Evolutionary conservation across 306 rosid genomes (phyloP), one percentile per base, ranked within the genome.

Genomic region (Rosa multiflora): DNA sequence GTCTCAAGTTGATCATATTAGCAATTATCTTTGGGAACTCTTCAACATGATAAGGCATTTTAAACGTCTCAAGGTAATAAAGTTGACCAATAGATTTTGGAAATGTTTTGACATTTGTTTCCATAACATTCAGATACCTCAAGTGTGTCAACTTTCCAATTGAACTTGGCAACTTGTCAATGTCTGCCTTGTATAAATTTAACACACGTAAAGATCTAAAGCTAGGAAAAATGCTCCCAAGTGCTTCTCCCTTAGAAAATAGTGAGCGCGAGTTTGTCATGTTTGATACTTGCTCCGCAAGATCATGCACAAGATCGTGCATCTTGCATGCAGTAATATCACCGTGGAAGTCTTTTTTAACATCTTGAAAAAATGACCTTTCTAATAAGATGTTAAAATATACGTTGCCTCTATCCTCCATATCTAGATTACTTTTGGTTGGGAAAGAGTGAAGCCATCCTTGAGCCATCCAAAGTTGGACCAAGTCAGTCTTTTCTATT

Each of bases 291-390:
- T 1, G 10, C 23, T 44, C n/a, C 13, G 84, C 84, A 39, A 81
- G 76, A 39, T 59, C 84, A 26, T 76, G 77, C 9, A 81, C 42
- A 35, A 51, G 56, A 76, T 76, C 81, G 7, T 76, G 85, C 85
- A 82, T 82, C 61, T 82, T 71, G 15, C 52, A 76, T 6, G 0
- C 14, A 12, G 35, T 43, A 7, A 13, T 20, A 4, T 23, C 73
- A 32, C 3, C 35, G 3, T 32, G 35, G 35, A 32, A 32, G 35
- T 32, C 23, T 18, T 0, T 51, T 15, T 0, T 4, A 2, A 62
- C 78, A 61, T 71, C 78, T 76, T 82, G 85, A 18, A 75, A 69
- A 37, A 81, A 61, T 14, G 76, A 69, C 20, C 17, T 77, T 11
- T 74, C 48, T 44, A 69, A 46, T 13, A 81, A 59, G 47, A 63